Evolutionary conservation across 208 protist genomes (phyloP), one percentile per base, ranked within the genome.

Genomic region (Leishmania guyanensis): DNA sequence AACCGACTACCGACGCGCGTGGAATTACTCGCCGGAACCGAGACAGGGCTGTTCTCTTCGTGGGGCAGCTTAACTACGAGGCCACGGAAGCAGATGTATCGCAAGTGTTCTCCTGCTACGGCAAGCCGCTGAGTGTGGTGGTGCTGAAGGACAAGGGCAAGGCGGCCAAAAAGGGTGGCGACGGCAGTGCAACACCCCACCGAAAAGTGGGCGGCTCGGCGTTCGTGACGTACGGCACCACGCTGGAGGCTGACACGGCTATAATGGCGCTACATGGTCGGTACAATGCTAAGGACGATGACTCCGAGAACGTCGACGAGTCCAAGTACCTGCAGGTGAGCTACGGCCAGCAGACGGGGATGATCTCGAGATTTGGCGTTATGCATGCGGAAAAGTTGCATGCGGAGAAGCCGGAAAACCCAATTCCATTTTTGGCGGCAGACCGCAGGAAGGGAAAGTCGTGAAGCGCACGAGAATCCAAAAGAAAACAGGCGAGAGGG

Each of bases 61-160:
- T 95, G 10, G 90, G 90, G 5, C 92, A 95, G 75, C 86, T 95
- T 12, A 92, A 90, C 86, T 93, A 90, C 72, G 89, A 93, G 46
- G 88, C 90, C 9, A 90, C 84, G 50, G 92, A 95, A 81, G 79
- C 83, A 17, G 90, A 95, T 56, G 82, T 95, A 2, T 78, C 66
- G 39, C 88, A 89, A 65, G 77, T 95, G 39, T 95, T 95, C 77
- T 75, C 86, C 68, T 95, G 90, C 85, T 95, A 95, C 77, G 92
- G 90, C 22, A 78, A 94, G 58, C 87, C 92, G 1, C 85, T 94
- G 8, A 86, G 92, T 54, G 91, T 94, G 14, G 90, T 93, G 78
- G 89, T 94, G 48, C 84, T 94, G 26, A 89, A 89, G 33, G 90
- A 94, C 56, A 83, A 83, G 64, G 73, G 80, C 2, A 83, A 83